Evolutionary conservation across 2,329 filamentous ascomycete species (phyloP).

Genomic region (Cryphonectria japonica): DNA sequence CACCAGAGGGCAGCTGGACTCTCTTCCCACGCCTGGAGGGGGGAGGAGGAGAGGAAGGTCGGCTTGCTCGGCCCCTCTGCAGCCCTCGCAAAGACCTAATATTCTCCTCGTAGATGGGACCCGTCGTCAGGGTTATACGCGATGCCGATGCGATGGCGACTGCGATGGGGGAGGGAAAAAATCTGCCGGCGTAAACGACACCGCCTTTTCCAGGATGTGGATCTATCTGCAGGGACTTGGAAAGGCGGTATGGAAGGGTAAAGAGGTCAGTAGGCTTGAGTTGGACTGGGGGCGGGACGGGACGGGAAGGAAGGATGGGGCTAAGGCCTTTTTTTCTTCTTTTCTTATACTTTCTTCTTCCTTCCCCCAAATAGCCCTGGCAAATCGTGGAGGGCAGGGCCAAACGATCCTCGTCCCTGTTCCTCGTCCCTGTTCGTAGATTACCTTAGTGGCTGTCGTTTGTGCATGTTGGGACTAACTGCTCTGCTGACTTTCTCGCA

Average conservation of each 20-base stretch:
- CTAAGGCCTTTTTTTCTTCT: not conserved
- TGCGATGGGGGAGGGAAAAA: conserved; percentile 11
- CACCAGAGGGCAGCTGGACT: conserved; percentile 3
- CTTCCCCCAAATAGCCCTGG: not conserved
- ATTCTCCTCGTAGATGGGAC: not conserved
- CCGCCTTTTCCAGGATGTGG: conserved; percentile 14
- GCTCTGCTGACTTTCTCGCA: not conserved
- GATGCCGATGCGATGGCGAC: not conserved
- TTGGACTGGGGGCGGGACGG: not conserved
- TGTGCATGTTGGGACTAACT: not conserved
- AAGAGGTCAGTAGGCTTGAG: not conserved
- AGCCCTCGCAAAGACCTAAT: not conserved
- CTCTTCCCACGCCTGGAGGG: not conserved
- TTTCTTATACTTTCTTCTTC: too few species aligned
- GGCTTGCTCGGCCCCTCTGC: not conserved
- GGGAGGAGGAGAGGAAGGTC: not conserved
- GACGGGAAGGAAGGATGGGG: not conserved
- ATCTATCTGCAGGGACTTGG: not conserved
- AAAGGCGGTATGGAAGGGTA: conserved; percentile 7
- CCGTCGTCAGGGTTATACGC: not conserved
- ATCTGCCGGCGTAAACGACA: conserved; percentile 19
- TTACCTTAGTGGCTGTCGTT: not conserved
- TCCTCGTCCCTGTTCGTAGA: not conserved
- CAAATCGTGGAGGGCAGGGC: not conserved
- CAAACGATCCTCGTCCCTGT: not conserved